These are phyloP conservation scores for Atalantia buxifolia DNA, from an alignment of 345 rosid species.

Conservation along the genomic window DNA sequence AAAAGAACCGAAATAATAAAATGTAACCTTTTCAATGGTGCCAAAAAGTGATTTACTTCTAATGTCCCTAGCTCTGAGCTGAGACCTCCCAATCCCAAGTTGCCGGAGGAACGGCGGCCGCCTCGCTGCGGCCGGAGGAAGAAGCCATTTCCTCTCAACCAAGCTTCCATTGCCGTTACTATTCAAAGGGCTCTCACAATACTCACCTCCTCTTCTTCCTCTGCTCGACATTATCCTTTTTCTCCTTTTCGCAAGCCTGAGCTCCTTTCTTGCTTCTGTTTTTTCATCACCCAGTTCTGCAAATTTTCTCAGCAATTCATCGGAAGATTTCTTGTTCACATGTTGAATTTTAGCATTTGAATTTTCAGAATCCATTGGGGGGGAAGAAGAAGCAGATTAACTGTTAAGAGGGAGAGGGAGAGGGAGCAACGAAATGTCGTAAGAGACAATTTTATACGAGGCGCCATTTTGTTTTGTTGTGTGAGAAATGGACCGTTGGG, in stretches of 20 bases:
- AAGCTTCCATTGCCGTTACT: slow-evolving; percentile 21
- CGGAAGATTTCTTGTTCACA: slow-evolving; percentile 72
- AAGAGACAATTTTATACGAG: neutral
- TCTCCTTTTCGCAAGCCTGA: slow-evolving; percentile 28
- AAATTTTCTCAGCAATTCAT: slow-evolving; percentile 82
- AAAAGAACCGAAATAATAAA: neutral
- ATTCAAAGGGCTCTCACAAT: slow-evolving; percentile 21
- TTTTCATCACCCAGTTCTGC: slow-evolving; percentile 38
- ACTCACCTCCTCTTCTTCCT: slow-evolving; percentile 7
- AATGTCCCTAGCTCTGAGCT: slow-evolving; percentile 33
- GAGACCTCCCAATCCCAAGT: slow-evolving; percentile 51
- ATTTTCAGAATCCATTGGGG: slow-evolving; percentile 1
- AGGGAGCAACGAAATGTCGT: neutral
- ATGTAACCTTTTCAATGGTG: slow-evolving; percentile 55
- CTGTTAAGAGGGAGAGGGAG: slow-evolving; percentile 8
- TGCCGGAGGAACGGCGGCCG: slow-evolving; percentile 46
- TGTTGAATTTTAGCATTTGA: slow-evolving; percentile 42
- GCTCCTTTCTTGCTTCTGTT: slow-evolving; percentile 14
- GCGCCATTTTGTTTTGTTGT: slow-evolving; percentile 16
- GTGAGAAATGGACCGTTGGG: slow-evolving; percentile 59
- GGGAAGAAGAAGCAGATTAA: neutral
- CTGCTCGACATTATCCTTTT: slow-evolving; percentile 21
- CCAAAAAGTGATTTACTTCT: slow-evolving; percentile 57
- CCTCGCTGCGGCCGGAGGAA: slow-evolving; percentile 38
- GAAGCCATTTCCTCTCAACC: slow-evolving; percentile 64